Base-by-base conservation (phyloP, 2,329 filamentous ascomycete species). In the Paradendryphiella salina region DNA sequence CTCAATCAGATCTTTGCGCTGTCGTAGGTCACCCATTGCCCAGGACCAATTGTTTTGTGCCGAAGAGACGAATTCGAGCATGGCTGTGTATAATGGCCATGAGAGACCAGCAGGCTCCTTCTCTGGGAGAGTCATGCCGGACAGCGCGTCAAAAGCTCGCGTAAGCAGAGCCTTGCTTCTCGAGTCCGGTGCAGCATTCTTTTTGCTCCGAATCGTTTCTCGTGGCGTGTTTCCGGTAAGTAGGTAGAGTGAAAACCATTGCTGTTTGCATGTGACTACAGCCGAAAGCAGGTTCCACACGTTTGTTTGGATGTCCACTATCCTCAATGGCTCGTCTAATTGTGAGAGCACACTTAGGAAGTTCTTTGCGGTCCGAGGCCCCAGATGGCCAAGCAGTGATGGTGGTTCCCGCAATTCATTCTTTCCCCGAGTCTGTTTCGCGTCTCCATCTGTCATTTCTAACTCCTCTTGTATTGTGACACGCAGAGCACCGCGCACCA, bases 1-100 rank as follows among this genome's bases (percentile, higher is more conserved):
- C 34, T 84, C 79, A 49, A 96, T 81, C 64, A 96, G 93, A 0
- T 79, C 78, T 0, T 82, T 80, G 63, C 96, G 88, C 52, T 86
- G 86, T 54, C 88, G 84, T 29, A 96, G 77, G 32, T 88, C 85
- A 49, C 89, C 87, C 49, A 95, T 91, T 1, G 90, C 92, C 90
- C 93, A 96, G 1, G 92, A 88, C 93, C 93, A 97, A 67, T 91
- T 89, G 71, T 96, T 94, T 67, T 96, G 92, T 4, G 93, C 89
- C 2, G 88, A 85, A 2, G 89, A 85, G 31, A 96, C 84, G 70
- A 97, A 97, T 63, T 93, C 86, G 13, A 99, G 79, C 62, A 96
- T 85, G 0, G 88, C 85, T 17, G 91, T 77, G 3, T 86, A 84
- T 56, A 90, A 83, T 13, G 61, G 56, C 65, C 65, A 69, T 4